These are phyloP conservation scores for Trichosanthes truncata DNA, from an alignment of 306 rosid species.

Conservation along the genomic window DNA sequence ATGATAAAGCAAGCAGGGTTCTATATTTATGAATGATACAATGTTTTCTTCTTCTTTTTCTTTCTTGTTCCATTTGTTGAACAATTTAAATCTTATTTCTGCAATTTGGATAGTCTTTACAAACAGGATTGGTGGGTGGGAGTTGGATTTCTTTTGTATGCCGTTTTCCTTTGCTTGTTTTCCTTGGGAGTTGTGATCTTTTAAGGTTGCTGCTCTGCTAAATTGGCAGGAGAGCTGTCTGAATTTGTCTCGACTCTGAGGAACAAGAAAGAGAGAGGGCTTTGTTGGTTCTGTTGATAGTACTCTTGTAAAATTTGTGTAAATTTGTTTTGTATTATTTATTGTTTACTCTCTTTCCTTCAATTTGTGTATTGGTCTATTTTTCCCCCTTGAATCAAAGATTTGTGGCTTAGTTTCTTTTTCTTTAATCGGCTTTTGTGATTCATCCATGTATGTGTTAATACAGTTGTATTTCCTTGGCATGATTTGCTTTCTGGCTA, in stretches of 20 bases:
- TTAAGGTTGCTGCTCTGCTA: conserved; percentile 9
- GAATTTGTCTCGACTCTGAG: conserved; percentile 11
- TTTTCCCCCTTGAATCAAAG: neutral
- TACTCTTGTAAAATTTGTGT: conserved; percentile 30
- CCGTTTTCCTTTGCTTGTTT: neutral
- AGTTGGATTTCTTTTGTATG: conserved; percentile 19
- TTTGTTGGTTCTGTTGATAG: conserved; percentile 10
- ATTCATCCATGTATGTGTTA: neutral
- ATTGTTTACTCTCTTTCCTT: neutral
- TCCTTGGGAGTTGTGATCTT: conserved; percentile 1
- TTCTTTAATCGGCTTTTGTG: neutral
- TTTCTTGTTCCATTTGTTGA: conserved; percentile 16
- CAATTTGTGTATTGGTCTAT: neutral
- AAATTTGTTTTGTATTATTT: conserved; percentile 16
- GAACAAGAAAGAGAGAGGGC: conserved; percentile 4
- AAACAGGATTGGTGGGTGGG: conserved; percentile 14
- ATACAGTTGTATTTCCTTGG: neutral
- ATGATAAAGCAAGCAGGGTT: neutral
- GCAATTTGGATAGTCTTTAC: neutral
- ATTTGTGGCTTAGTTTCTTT: neutral
- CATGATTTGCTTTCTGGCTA: neutral
- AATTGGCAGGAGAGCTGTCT: conserved; percentile 7
- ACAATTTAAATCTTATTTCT: conserved; percentile 14
- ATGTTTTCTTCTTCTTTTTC: conserved; percentile 9
- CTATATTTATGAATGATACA: conserved; percentile 18